Conservation (phyloP, 768 basidiomycete species). For the Lactarius psammicola region DNA sequence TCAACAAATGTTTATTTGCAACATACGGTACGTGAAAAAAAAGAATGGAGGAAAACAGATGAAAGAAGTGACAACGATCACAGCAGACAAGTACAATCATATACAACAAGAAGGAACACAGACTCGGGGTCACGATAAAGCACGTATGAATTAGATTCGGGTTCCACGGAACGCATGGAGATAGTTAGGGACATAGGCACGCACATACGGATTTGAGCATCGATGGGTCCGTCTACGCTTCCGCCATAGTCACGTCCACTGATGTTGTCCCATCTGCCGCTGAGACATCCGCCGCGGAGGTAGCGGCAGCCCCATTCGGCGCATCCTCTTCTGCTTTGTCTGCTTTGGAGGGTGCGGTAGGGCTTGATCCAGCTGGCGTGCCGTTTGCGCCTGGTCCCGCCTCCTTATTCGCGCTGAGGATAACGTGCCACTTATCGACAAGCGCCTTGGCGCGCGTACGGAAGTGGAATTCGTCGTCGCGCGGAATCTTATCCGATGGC, state of each 20-base stretch:
- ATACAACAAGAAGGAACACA: conserved; percentile 25
- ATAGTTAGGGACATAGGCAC: conserved; percentile 4
- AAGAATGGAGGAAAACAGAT: not conserved
- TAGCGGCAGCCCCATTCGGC: conserved; percentile 10
- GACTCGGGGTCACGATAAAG: conserved; percentile 8
- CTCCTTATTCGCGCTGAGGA: conserved; percentile 42
- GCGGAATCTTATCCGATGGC: conserved; percentile 53
- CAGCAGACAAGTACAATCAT: conserved; percentile 19
- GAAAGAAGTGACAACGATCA: conserved; percentile 7
- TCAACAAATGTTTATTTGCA: conserved; percentile 18
- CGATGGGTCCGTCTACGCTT: conserved; percentile 11
- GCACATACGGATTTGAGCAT: not conserved
- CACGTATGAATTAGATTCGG: conserved; percentile 17
- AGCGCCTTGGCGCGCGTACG: conserved; percentile 65
- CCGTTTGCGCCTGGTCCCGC: conserved; percentile 19
- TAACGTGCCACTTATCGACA: conserved; percentile 67
- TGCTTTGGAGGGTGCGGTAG: conserved; percentile 20
- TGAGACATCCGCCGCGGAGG: conserved; percentile 4
- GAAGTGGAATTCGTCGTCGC: conserved; percentile 67
- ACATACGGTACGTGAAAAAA: conserved; percentile 8
- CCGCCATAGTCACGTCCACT: conserved; percentile 24
- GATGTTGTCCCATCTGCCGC: conserved; percentile 25
- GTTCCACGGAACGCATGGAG: conserved; percentile 8
- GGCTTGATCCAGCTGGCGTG: conserved; percentile 20
- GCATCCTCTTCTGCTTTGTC: conserved; percentile 21